Base-by-base conservation (phyloP, 73 alveolate genomes). In the Paramecium biaurelia region DNA sequence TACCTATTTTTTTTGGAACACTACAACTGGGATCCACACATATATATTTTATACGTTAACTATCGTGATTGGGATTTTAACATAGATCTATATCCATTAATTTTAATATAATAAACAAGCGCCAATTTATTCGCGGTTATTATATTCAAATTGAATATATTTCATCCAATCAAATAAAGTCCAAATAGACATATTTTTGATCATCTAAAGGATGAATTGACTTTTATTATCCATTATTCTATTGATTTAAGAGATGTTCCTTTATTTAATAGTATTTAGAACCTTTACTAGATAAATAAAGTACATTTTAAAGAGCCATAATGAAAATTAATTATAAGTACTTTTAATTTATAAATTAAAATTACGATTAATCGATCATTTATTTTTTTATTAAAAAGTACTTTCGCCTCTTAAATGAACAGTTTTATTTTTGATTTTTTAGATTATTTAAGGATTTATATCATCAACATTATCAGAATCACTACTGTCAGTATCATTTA, bases 101-200 rank as follows among this genome's bases (percentile, higher is more conserved):
- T 10, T 74, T 74, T 74, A 63, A 63, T 63, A 30, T 30, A 14
- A 26, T 63, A 30, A 63, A 23, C 26, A 26, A 4, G 49, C 84
- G 84, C 84, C 84, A 63, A 63, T 63, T 26, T 63, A 63, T 63
- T 63, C 84, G 49, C 84, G 84, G 84, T 30, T 63, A 63, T 63
- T 63, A 63, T 26, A 63, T 63, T 63, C 84, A 63, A 30, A 30
- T 30, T 63, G 21, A 7, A 10, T 14, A 26, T 26, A 23, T 63
- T 63, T 63, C 26, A n/a, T 63, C 84, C 84, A 63, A 63, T 63
- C 84, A 63, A 58, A 63, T 32, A 63, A 7, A 30, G 49, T 21
- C 23, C 30, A 18, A 18, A 5, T 23, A 5, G 9, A 47, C 68
- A 15, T 4, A 32, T 53, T 15, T n/a, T 18, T 53, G 7, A 47